These are phyloP conservation scores for Scheffersomyces illinoinensis DNA, from an alignment of 1,139 yeast genomes.

Conservation along the genomic window DNA sequence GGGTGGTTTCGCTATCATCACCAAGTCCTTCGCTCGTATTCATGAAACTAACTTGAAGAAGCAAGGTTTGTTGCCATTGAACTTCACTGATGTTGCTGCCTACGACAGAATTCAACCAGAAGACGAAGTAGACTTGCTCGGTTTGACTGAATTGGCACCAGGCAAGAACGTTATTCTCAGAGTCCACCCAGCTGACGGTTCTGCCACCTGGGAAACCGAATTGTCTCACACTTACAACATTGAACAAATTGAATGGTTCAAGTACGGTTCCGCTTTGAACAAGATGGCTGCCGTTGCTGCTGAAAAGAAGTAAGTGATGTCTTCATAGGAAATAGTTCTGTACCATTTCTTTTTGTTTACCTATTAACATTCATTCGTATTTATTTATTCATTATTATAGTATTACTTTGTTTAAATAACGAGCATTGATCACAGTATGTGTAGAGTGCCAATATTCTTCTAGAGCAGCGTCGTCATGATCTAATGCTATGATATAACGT, in stretches of 20 bases:
- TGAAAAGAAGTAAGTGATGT: neutral
- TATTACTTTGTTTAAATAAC: neutral
- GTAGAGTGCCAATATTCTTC: neutral
- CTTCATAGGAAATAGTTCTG: neutral
- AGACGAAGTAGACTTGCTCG: conserved; percentile 86
- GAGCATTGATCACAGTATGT: neutral
- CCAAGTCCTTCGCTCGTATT: conserved; percentile 98
- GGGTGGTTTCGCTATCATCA: conserved; percentile 96
- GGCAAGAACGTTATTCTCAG: conserved; percentile 86
- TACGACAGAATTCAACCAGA: conserved; percentile 92
- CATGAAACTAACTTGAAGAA: conserved; percentile 45
- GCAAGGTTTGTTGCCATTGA: conserved; percentile 77
- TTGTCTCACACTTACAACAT: conserved; percentile 93
- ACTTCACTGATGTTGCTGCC: conserved; percentile 84
- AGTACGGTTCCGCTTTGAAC: conserved; percentile 98
- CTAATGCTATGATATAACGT: too few species aligned
- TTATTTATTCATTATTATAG: neutral
- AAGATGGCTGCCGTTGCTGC: conserved; percentile 70
- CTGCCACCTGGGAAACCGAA: conserved; percentile 77
- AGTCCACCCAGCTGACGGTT: conserved; percentile 87
- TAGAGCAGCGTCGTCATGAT: neutral
- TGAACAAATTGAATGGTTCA: conserved; percentile 99
- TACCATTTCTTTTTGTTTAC: neutral
- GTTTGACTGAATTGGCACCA: conserved; percentile 85
- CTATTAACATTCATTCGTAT: neutral